A percentile compares a stretch with the other conserved stretches of the same genome.
phyloP scores from a whole-genome alignment of 2,329 filamentous ascomycete species.

The Daldinia sp. region DNA sequence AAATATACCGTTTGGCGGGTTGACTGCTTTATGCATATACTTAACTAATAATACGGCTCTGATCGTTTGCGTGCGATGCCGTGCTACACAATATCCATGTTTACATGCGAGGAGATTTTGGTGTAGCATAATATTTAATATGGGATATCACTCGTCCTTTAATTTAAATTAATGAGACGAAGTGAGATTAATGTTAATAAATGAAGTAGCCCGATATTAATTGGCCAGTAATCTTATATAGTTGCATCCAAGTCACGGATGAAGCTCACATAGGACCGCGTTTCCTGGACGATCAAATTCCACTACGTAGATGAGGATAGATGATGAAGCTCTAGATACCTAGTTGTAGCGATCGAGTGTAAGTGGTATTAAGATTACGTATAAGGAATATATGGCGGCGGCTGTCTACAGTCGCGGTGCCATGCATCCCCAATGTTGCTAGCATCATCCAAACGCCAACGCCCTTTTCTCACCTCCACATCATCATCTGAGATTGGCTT shows the following conservation, averaged over 20 bases:
- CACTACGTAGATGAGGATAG: background rate
- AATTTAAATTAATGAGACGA: background rate
- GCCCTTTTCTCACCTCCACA: constrained; percentile 22
- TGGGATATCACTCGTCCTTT: background rate
- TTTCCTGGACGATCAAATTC: background rate
- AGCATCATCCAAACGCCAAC: constrained; percentile 35
- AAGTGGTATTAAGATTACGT: constrained; percentile 43
- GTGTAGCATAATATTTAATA: background rate
- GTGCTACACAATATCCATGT: background rate
- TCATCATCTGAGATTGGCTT: constrained; percentile 17
- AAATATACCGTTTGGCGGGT: background rate
- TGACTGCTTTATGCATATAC: background rate
- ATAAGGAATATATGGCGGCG: constrained; percentile 17
- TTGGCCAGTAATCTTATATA: background rate
- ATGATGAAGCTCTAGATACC: background rate
- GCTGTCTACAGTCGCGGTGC: constrained; percentile 19
- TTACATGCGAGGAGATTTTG: background rate
- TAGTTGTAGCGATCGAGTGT: constrained; percentile 29
- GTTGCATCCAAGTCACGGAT: background rate
- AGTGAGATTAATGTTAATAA: background rate
- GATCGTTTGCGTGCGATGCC: too few relatives aligned
- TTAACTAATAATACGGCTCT: too few relatives aligned
- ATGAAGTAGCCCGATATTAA: background rate
- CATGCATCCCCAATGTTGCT: constrained; percentile 32
- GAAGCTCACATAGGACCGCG: background rate